phyloP scores from a whole-genome alignment of 202 grass and related monocot species.

The Panicum hallii region DNA sequence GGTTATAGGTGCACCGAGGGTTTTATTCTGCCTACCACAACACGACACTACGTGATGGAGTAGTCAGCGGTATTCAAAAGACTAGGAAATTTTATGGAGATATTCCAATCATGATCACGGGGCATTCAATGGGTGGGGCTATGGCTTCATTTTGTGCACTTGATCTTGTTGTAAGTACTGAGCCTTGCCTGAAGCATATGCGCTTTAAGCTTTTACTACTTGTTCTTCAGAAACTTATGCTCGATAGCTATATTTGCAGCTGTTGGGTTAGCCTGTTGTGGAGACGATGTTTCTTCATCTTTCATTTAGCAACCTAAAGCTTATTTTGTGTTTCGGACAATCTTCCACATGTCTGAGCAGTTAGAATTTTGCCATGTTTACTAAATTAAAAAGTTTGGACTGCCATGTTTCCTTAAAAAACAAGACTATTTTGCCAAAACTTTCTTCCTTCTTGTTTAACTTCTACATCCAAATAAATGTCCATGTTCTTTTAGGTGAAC shows the following conservation, averaged over 20 bases:
- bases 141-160: slow-evolving; percentile 99
- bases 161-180: slow-evolving; percentile 87
- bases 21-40: slow-evolving; percentile 98
- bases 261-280: not conserved
- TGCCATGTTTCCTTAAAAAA: not conserved
- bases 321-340: not conserved
- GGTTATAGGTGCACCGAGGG: slow-evolving; percentile 82
- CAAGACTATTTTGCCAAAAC: not conserved
- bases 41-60: slow-evolving; percentile 78
- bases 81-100: slow-evolving; percentile 70
- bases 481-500: slow-evolving; percentile 65
- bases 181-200: slow-evolving; percentile 22
- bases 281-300: not conserved
- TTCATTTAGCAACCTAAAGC: slow-evolving; percentile 8
- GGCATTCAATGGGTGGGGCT: slow-evolving; percentile 96
- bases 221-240: not conserved
- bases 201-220: not conserved
- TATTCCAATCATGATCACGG: slow-evolving; percentile 80
- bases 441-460: slow-evolving; percentile 15
- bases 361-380: slow-evolving; percentile 2
- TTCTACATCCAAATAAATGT: not conserved
- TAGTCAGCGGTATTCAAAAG: slow-evolving; percentile 68
- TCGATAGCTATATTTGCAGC: not conserved
- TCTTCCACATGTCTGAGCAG: not conserved
- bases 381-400: not conserved